phyloP scores from a whole-genome alignment of 2,329 filamentous ascomycete genomes.

The Aspergillus uvarum region DNA sequence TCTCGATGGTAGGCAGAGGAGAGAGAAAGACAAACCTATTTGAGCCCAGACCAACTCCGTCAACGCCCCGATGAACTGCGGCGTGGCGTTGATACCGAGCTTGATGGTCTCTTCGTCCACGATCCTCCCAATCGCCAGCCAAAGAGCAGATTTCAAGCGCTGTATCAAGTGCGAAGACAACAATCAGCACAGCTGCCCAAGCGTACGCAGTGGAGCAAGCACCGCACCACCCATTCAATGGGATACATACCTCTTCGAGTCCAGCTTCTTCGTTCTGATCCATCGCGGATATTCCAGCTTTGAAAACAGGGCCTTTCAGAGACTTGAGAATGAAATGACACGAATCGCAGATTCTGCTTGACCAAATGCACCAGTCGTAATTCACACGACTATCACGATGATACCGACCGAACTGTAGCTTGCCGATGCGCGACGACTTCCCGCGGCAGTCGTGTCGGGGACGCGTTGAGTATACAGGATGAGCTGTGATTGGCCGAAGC shows the following conservation, averaged over 20 bases:
- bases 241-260: conserved; percentile 34
- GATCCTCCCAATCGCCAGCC: conserved; percentile 81
- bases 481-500: conserved; percentile 12
- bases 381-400: not conserved
- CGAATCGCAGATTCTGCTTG: no score
- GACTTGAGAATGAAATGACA: no score
- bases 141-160: conserved; percentile 80
- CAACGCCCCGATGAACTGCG: conserved; percentile 81
- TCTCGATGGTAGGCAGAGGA: not conserved
- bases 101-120: conserved; percentile 79
- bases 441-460: not conserved
- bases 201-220: not conserved
- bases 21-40: conserved; percentile 59
- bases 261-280: conserved; percentile 31
- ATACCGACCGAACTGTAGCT: no score
- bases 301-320: no score
- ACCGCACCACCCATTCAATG: no score
- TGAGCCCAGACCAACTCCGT: conserved; percentile 87
- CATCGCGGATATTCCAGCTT: conserved; percentile 14
- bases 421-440: not conserved
- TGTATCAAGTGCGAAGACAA: conserved; percentile 37
- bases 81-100: conserved; percentile 79
- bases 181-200: not conserved
- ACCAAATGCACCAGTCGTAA: not conserved
- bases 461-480: conserved; percentile 1